A percentile compares a stretch with the other conserved stretches of the same genome.
Conservation (phyloP, 1,284 basidiomycete genomes). For the Ceratobasidium sp. region DNA sequence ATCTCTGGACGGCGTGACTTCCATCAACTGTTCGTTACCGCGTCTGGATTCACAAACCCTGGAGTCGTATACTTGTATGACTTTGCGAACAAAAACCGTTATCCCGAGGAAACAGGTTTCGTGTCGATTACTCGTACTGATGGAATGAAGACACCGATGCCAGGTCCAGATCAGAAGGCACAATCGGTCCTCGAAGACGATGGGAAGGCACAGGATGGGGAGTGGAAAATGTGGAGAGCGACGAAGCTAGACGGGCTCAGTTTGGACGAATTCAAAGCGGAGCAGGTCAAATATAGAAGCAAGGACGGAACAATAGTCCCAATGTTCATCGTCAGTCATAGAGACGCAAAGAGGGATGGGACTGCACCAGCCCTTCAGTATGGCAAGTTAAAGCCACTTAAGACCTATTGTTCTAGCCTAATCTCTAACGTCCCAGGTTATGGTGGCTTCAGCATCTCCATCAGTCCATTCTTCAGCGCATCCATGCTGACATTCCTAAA, state of each 20-base stretch:
- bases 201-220: conserved; percentile 55
- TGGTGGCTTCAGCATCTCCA: conserved; percentile 80
- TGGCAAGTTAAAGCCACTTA: conserved; percentile 58
- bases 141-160: conserved; percentile 40
- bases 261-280: conserved; percentile 75
- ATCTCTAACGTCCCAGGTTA: conserved; percentile 62
- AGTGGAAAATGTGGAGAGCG: conserved; percentile 69
- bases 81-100: conserved; percentile 56
- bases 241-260: conserved; percentile 74
- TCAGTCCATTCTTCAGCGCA: conserved; percentile 78
- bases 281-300: conserved; percentile 76
- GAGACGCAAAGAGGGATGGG: conserved; percentile 76
- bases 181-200: neutral
- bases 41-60: conserved; percentile 80
- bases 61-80: conserved; percentile 74
- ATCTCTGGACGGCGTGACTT: conserved; percentile 66
- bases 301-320: conserved; percentile 86
- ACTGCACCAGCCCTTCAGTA: conserved; percentile 84
- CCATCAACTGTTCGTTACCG: conserved; percentile 73
- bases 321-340: conserved; percentile 87
- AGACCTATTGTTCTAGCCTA: neutral
- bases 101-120: conserved; percentile 51
- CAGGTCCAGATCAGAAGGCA: neutral
- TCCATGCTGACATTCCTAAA: conserved; percentile 81
- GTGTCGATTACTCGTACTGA: conserved; percentile 28